A percentile compares a stretch with the other conserved stretches of the same genome.
Evolutionary conservation across 352 stramenopile species (phyloP).

Genomic region (Phytophthora hibernalis): DNA sequence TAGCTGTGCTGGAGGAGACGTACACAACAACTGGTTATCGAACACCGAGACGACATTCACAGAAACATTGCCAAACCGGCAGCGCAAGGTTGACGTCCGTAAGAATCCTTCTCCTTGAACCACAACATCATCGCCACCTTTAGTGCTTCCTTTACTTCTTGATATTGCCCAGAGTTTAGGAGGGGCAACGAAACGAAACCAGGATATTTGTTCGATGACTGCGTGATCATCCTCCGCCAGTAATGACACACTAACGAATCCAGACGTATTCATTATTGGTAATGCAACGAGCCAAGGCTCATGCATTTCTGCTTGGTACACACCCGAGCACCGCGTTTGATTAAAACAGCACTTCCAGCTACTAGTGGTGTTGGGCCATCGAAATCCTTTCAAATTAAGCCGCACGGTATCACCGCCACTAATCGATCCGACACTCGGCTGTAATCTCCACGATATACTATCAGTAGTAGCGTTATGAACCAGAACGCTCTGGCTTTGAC

Average conservation of each 20-base stretch:
- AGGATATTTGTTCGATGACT: constrained; percentile 25
- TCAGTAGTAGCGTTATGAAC: constrained; percentile 2
- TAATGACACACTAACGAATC: constrained; percentile 36
- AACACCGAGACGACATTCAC: constrained; percentile 22
- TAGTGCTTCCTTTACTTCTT: constrained; percentile 19
- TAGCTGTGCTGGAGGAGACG: constrained; percentile 17
- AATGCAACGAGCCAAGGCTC: constrained; percentile 21
- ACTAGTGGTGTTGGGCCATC: background rate
- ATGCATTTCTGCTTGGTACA: constrained; percentile 6
- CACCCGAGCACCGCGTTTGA: constrained; percentile 24
- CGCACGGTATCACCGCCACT: constrained; percentile 17
- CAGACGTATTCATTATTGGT: constrained; percentile 22
- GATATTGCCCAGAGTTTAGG: constrained; percentile 37
- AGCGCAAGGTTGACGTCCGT: constrained; percentile 23
- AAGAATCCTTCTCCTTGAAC: constrained; percentile 42
- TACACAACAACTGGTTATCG: constrained; percentile 43
- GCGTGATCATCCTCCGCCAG: background rate
- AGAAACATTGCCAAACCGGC: constrained; percentile 37
- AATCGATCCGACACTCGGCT: constrained; percentile 27
- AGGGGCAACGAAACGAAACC: constrained; percentile 43
- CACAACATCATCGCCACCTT: constrained; percentile 34
- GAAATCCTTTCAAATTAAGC: constrained; percentile 12
- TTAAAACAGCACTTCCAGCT: constrained; percentile 53
- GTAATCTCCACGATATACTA: constrained; percentile 33
- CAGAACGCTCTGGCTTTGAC: constrained; percentile 10